Evolutionary conservation across 2,329 filamentous ascomycete species (phyloP).

Genomic region (Talaromyces sp.): DNA sequence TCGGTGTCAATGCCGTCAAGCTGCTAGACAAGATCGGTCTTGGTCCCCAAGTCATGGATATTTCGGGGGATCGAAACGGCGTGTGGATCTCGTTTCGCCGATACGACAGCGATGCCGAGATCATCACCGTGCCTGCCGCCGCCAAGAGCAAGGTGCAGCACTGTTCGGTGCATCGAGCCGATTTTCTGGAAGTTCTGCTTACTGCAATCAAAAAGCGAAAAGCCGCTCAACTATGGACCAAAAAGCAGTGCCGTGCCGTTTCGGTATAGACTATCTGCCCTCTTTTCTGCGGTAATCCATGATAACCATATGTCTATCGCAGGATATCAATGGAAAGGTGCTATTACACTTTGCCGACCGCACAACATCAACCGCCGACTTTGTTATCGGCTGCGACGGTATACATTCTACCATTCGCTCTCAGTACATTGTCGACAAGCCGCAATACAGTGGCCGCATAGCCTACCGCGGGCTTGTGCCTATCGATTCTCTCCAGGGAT

Average conservation of each 20-base stretch:
- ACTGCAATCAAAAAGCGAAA: constrained; percentile 3
- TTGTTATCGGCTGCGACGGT: constrained; percentile 21
- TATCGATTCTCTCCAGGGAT: constrained; percentile 16
- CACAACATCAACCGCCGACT: constrained; percentile 13
- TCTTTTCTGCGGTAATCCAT: background rate
- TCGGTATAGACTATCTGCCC: background rate
- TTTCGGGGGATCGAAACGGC: constrained; percentile 3
- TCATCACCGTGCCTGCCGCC: constrained; percentile 4
- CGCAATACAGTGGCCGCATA: constrained; percentile 20
- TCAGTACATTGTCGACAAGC: constrained; percentile 10
- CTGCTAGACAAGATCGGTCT: constrained; percentile 5
- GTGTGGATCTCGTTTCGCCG: constrained; percentile 6
- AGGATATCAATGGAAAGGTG: constrained; percentile 4
- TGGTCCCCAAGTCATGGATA: background rate
- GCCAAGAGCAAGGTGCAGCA: constrained; percentile 2
- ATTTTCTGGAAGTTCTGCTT: constrained; percentile 11
- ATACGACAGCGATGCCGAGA: constrained; percentile 4
- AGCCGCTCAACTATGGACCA: constrained; percentile 5
- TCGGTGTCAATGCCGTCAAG: constrained; percentile 7
- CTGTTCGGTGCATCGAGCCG: constrained; percentile 9
- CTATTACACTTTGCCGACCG: constrained; percentile 12
- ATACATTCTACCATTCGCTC: constrained; percentile 16
- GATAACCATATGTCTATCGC: background rate
- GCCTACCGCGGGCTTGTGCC: constrained; percentile 22
- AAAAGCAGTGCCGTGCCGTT: background rate